Evolutionary conservation across 1,284 basidiomycete species (phyloP), one percentile per base, ranked within the genome.

Genomic region (Takashimella tepidaria): DNA sequence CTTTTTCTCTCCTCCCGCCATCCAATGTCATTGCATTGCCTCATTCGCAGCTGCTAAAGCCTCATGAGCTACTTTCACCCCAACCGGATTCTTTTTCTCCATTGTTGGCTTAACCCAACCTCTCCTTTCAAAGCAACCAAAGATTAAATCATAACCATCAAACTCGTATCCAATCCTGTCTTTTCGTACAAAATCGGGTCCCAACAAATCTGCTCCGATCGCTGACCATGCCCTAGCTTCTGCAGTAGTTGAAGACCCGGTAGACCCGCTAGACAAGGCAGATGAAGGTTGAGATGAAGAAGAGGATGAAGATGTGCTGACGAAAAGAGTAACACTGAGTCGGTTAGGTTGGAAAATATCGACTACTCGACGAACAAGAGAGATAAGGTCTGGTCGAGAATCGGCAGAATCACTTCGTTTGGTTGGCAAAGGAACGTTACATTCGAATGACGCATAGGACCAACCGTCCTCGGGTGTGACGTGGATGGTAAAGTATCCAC

Each of bases 111-210:
- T 72, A 31, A 55, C 53, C 71, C 73, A 76, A 2, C 73, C 75
- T 40, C 58, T 62, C 48, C 66, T 70, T 63, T 92, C 88, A 74
- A 92, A 93, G 73, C 86, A 92, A 31, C 88, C 88, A 73, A 92
- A 98, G 37, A 92, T 89, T 58, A 98, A 80, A 74, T 95, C 90
- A 74, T 98, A 98, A 49, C 88, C 90, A 50, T 89, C 89, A 72
- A 98, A 93, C 75, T 96, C 92, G 79, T 98, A 98, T 70, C 95
- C 89, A 74, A 98, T 98, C 73, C 96, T 89, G 78, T 98, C 95
- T 53, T 89, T 95, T 61, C 92, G 81, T 64, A 71, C 72, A 66
- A 79, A 82, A 37, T 62, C 66, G 24, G 54, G 58, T 1, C 69
- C 68, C 12, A 76, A 55, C 49, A 76, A 50, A 54, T 69, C 65